Evolutionary conservation across 441 rosid species (phyloP).

Genomic region (Erodium trifolium): DNA sequence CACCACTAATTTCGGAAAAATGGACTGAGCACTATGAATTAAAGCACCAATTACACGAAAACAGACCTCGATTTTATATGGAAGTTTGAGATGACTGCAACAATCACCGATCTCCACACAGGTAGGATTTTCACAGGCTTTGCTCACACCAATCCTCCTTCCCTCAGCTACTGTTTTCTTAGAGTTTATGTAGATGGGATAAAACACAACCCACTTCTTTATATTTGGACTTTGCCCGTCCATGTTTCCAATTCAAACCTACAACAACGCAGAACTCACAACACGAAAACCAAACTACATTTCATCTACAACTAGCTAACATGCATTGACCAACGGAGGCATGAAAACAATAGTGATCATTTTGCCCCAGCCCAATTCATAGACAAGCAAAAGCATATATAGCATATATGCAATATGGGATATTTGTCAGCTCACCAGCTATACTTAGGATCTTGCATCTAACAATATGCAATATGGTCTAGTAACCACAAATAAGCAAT

Average conservation of each 20-base stretch:
- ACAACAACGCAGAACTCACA: conserved; percentile 1
- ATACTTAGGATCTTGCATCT: neutral
- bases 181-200: conserved; percentile 72
- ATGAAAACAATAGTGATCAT: neutral
- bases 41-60: neutral
- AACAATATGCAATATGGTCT: neutral
- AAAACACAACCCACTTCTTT: conserved; percentile 67
- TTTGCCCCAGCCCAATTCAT: neutral
- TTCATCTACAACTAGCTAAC: neutral
- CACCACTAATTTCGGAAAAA: neutral
- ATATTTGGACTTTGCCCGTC: conserved; percentile 35
- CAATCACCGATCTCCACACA: conserved; percentile 70
- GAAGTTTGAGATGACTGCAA: conserved; percentile 58
- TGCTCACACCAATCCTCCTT: conserved; percentile 48
- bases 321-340: neutral
- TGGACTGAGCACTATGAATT: neutral
- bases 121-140: conserved; percentile 75
- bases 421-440: neutral
- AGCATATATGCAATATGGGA: neutral
- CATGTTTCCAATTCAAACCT: conserved; percentile 22
- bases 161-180: conserved; percentile 85
- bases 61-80: conserved; percentile 56
- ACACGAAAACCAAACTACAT: neutral
- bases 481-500: too few species aligned
- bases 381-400: neutral